Evolutionary conservation across 2,329 filamentous ascomycete species (phyloP).

Genomic region (Fusarium robinianum): DNA sequence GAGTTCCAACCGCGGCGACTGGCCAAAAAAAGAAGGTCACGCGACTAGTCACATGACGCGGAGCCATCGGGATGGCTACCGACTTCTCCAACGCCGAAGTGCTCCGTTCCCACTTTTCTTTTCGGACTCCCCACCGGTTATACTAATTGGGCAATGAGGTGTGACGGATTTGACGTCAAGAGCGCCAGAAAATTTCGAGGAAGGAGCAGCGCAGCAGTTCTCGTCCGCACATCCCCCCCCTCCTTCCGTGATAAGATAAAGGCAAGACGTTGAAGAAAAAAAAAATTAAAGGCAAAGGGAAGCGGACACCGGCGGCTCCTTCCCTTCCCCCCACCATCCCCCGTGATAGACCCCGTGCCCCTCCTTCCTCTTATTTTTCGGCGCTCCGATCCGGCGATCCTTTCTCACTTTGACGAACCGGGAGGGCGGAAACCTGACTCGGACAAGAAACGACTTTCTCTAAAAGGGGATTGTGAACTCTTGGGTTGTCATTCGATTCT

Average conservation of each 20-base stretch:
- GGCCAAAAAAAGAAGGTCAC: not conserved
- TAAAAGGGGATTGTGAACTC: too few species aligned
- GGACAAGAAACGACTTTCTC: not conserved
- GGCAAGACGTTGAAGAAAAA: too few species aligned
- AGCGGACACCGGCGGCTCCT: too few species aligned
- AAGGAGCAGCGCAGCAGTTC: too few species aligned
- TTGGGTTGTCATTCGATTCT: slow-evolving; percentile 10
- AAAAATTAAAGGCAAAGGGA: too few species aligned
- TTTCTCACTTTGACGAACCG: slow-evolving; percentile 9
- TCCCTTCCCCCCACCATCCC: too few species aligned
- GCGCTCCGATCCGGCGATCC: slow-evolving; percentile 30
- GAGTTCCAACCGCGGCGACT: too few species aligned
- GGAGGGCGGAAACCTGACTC: slow-evolving; percentile 28
- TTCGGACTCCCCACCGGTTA: slow-evolving; percentile 8
- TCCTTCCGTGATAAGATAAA: slow-evolving; percentile 32
- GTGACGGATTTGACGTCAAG: slow-evolving; percentile 25
- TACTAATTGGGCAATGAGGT: slow-evolving; percentile 6
- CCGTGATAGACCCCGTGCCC: slow-evolving; percentile 25
- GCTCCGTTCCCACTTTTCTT: too few species aligned
- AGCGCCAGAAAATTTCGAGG: too few species aligned
- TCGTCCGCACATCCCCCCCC: too few species aligned
- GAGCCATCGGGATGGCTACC: not conserved
- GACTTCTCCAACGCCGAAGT: too few species aligned
- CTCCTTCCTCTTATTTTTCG: slow-evolving; percentile 30
- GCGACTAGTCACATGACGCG: not conserved